Percentiles rank a stretch among this genome's conserved stretches.
phyloP scores from a whole-genome alignment of 495 filamentous ascomycete species.

The Aspergillus panamensis region DNA sequence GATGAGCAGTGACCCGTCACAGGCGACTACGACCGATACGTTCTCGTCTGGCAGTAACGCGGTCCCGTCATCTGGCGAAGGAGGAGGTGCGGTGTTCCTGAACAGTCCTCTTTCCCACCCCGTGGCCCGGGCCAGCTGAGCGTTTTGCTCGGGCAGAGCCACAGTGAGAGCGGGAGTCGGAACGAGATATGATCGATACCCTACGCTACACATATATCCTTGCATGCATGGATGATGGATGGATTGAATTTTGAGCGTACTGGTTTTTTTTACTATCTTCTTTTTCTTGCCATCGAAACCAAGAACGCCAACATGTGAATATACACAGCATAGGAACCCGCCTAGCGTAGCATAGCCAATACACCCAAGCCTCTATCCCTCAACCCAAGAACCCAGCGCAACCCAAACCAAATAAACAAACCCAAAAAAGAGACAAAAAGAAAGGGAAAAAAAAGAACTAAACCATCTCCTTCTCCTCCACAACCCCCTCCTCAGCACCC shows the following conservation, averaged over 20 bases:
- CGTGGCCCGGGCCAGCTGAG: slow-evolving; percentile 22
- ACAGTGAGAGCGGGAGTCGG: background rate
- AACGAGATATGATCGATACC: background rate
- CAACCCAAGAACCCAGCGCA: no score
- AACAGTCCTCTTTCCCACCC: slow-evolving; percentile 1
- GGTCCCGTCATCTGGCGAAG: background rate
- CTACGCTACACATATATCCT: background rate
- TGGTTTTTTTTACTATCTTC: background rate
- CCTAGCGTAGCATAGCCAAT: background rate
- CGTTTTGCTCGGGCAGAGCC: slow-evolving; percentile 21
- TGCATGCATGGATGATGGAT: background rate
- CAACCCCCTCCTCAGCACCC: slow-evolving; percentile 1
- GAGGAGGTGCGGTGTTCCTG: background rate
- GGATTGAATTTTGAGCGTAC: background rate
- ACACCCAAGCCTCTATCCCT: background rate
- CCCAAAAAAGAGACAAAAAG: background rate
- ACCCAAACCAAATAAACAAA: background rate
- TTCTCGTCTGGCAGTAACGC: slow-evolving; percentile 4
- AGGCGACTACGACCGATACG: background rate
- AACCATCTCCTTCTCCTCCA: slow-evolving; percentile 16
- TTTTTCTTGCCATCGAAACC: background rate
- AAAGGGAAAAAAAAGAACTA: background rate
- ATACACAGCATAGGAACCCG: background rate
- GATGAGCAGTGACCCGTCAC: background rate
- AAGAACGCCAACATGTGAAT: background rate